phyloP scores from a whole-genome alignment of 768 basidiomycete species.

The Agrocybe chaxingu region DNA sequence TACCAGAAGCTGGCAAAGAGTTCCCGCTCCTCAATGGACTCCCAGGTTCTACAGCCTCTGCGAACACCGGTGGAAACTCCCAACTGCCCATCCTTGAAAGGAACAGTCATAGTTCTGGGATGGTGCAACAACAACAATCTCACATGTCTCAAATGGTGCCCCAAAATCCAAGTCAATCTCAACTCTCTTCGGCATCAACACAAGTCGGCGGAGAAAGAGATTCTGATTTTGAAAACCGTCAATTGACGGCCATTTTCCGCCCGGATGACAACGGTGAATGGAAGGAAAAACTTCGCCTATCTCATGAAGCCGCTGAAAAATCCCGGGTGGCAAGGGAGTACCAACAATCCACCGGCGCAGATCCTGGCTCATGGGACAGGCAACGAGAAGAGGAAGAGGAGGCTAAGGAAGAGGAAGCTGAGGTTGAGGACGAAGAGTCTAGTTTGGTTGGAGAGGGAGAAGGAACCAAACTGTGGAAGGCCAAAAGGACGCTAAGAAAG shows the following conservation, averaged over 20 bases:
- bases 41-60: constrained; percentile 49
- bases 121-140: constrained; percentile 33
- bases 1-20: constrained; percentile 75
- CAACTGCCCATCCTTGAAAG: constrained; percentile 49
- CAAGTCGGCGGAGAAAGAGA: constrained; percentile 44
- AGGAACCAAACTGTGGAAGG: constrained; percentile 76
- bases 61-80: constrained; percentile 39
- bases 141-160: constrained; percentile 28
- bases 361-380: constrained; percentile 49
- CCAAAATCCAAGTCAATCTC: constrained; percentile 30
- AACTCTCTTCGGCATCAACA: constrained; percentile 23
- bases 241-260: constrained; percentile 79
- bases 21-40: constrained; percentile 63
- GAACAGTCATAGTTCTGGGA: constrained; percentile 36
- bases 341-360: constrained; percentile 25
- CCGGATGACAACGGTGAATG: constrained; percentile 86
- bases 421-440: constrained; percentile 63
- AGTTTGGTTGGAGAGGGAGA: constrained; percentile 67
- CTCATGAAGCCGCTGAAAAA: constrained; percentile 61
- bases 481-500: constrained; percentile 86
- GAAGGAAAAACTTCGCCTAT: constrained; percentile 71
- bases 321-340: constrained; percentile 39
- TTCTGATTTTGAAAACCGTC: constrained; percentile 45
- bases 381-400: constrained; percentile 60
- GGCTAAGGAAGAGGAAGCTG: constrained; percentile 67